Evolutionary conservation across 768 basidiomycete species (phyloP), one percentile per base, ranked within the genome.

Genomic region (Tylopilus vinaceipallidus): DNA sequence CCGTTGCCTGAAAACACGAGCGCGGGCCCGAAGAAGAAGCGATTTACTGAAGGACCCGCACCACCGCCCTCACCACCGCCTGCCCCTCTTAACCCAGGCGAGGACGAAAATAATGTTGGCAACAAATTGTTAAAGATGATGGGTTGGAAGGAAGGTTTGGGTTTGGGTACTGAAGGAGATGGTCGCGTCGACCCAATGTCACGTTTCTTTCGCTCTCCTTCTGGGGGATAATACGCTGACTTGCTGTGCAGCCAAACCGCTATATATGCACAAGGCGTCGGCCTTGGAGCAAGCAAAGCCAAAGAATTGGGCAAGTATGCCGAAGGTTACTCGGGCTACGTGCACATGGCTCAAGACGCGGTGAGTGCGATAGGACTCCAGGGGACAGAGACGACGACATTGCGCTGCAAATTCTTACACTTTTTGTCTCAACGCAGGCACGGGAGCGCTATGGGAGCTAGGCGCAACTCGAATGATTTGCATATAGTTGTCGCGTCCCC

Each of bases 61-160:
- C 72, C 79, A 0, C 79, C 85, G 3, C 73, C 86, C 2, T 69
- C 77, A 2, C 82, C 86, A 0, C 81, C 86, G 1, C 81, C 82
- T 9, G 77, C 81, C 6, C 75, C 82, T 3, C 59, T 84, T 4
- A 82, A 86, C 57, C 89, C 85, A 6, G 89, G 82, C 6, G 74
- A 90, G 63, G 94, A 98, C 59, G 82, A 85, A 42, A 83, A 60
- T 35, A 98, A 98, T 58, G 80, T 92, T 11, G 97, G 97, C 6
- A 95, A 95, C 63, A 94, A 91, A 62, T 66, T 99, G 49, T 68
- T 98, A 54, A 91, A 92, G 67, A 95, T 95, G 82, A 98, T 98
- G 95, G 97, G 95, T 1, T 98, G 95, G 95, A 89, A 79, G 54
- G 88, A 88, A 60, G 95, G 95, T 6, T 83, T 80, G 14, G 95